Evolutionary conservation across 2,329 filamentous ascomycete species (phyloP).

Genomic region (Colletotrichum incanum): DNA sequence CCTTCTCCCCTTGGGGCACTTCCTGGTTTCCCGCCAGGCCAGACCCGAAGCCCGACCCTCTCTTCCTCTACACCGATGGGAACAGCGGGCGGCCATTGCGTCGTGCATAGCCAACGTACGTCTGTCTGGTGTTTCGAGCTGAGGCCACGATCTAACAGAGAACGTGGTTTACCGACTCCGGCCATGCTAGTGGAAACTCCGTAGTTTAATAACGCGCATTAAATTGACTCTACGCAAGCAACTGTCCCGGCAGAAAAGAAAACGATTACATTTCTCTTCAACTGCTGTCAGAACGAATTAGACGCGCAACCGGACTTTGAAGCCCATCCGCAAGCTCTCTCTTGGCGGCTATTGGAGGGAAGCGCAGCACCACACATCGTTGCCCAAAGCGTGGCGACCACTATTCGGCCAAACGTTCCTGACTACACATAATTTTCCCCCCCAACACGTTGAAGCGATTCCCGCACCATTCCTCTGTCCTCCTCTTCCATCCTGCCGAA

Average conservation of each 20-base stretch:
- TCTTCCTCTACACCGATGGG: constrained; percentile 28
- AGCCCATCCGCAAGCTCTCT: constrained; percentile 25
- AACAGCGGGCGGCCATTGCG: constrained; percentile 38
- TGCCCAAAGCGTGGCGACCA: constrained; percentile 11
- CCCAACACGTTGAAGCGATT: neutral
- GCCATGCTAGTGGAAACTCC: constrained; percentile 33
- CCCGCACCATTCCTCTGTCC: neutral
- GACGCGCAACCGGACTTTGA: constrained; percentile 13
- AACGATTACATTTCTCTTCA: neutral
- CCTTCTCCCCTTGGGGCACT: neutral
- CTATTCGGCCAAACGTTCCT: constrained; percentile 13
- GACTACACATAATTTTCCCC: neutral
- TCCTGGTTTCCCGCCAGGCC: constrained; percentile 25
- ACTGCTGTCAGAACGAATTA: neutral
- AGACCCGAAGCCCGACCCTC: constrained; percentile 28
- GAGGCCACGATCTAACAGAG: constrained; percentile 40
- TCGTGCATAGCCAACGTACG: constrained; percentile 37
- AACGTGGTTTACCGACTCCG: constrained; percentile 37
- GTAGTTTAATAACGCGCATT: constrained; percentile 34
- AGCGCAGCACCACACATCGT: constrained; percentile 11
- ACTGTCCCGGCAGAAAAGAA: neutral
- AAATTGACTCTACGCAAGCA: constrained; percentile 27
- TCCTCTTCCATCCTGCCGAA: neutral
- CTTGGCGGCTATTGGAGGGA: constrained; percentile 27
- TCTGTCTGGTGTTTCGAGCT: constrained; percentile 43